Percentiles rank a stretch among this genome's conserved stretches.
Conservation (phyloP, 192 early-diverging fungal species). For the Entomortierella parvispora region DNA sequence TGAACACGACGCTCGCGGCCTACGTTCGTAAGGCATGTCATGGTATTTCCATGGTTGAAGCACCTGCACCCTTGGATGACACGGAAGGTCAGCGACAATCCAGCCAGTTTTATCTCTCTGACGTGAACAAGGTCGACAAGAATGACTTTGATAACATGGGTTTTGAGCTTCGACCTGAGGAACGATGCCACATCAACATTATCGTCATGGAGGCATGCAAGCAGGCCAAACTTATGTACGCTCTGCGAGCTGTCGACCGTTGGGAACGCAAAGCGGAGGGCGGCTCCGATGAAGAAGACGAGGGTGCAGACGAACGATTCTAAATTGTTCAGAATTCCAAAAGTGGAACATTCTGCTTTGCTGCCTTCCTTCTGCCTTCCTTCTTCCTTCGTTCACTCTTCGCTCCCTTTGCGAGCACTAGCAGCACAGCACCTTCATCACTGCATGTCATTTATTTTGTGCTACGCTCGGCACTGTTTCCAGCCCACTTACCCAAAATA, state of each 20-base stretch:
- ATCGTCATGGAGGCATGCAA: slow-evolving; percentile 64
- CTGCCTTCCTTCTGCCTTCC: background rate
- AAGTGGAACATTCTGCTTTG: too few species aligned
- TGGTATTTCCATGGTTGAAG: slow-evolving; percentile 30
- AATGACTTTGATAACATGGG: slow-evolving; percentile 65
- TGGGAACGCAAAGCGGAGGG: slow-evolving; percentile 33
- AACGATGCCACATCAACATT: slow-evolving; percentile 67
- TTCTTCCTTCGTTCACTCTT: too few species aligned
- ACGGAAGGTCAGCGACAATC: slow-evolving; percentile 6
- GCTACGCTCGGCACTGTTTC: too few species aligned
- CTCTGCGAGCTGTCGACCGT: slow-evolving; percentile 49
- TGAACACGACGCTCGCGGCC: slow-evolving; percentile 54
- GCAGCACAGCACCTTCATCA: too few species aligned
- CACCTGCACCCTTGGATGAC: slow-evolving; percentile 2
- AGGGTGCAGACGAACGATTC: slow-evolving; percentile 45
- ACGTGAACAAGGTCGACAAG: slow-evolving; percentile 49
- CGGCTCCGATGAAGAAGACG: slow-evolving; percentile 34
- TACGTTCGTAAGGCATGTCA: slow-evolving; percentile 61
- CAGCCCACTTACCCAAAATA: too few species aligned
- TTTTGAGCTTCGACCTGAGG: slow-evolving; percentile 63
- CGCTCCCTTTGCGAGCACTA: too few species aligned
- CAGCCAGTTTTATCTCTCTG: slow-evolving; percentile 16
- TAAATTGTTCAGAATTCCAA: too few species aligned
- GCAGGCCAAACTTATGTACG: slow-evolving; percentile 66
- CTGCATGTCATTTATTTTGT: too few species aligned